phyloP scores from a whole-genome alignment of 148 eudicot genomes.

The Cornus suecica region DNA sequence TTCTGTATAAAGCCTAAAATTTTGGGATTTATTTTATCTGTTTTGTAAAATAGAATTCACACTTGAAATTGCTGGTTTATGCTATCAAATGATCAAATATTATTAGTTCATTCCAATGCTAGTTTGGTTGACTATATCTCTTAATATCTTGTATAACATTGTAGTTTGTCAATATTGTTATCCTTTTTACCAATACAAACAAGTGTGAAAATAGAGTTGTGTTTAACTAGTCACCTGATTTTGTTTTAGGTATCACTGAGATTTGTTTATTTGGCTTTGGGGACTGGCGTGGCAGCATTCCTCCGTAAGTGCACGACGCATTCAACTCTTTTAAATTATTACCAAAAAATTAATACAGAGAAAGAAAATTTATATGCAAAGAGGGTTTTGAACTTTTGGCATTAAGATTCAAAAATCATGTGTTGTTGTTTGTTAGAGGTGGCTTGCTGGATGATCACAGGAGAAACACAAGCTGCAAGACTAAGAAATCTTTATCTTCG shows the following conservation, averaged over 20 bases:
- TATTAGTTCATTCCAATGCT: background rate
- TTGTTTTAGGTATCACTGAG: conserved; percentile 48
- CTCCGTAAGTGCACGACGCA: conserved; percentile 46
- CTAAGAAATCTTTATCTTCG: conserved; percentile 60
- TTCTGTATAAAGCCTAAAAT: background rate
- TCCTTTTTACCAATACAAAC: background rate
- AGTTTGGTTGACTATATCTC: background rate
- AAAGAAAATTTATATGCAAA: background rate
- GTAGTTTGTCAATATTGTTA: background rate
- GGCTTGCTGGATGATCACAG: conserved; percentile 76
- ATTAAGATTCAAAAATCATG: background rate
- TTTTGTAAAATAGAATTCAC: too few relatives aligned
- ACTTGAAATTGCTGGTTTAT: too few relatives aligned
- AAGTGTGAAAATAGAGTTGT: background rate
- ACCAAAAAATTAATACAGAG: too few relatives aligned
- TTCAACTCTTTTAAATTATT: background rate
- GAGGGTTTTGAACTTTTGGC: background rate
- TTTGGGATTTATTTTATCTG: background rate
- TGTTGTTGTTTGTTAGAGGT: conserved; percentile 46
- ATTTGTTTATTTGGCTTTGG: conserved; percentile 54
- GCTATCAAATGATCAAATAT: background rate
- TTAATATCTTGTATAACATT: background rate
- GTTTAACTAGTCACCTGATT: background rate
- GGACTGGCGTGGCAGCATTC: conserved; percentile 42
- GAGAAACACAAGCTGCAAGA: conserved; percentile 74